phyloP scores from a whole-genome alignment of 768 basidiomycete species.

The Russula compacta region DNA sequence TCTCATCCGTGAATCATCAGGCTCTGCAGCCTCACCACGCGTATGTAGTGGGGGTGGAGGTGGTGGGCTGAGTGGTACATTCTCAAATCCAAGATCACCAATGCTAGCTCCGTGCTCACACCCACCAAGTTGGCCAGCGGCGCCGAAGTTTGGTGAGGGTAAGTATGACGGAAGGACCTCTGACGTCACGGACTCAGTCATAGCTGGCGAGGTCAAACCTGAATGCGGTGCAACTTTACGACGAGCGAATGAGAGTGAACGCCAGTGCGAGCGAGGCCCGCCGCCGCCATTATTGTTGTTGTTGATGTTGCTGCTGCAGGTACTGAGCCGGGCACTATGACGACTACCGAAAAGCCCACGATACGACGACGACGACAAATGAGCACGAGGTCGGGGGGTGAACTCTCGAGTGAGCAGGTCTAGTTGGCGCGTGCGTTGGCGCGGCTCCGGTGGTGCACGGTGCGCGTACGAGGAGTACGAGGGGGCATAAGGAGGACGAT shows the following conservation, averaged over 20 bases:
- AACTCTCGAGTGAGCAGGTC: neutral
- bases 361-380: neutral
- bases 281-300: neutral
- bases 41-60: slow-evolving; percentile 13
- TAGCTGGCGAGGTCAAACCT: neutral
- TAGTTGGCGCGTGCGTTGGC: slow-evolving; percentile 1
- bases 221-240: neutral
- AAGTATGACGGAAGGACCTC: slow-evolving; percentile 19
- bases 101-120: neutral
- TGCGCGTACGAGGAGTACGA: neutral
- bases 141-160: slow-evolving; percentile 13
- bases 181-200: slow-evolving; percentile 16
- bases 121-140: neutral
- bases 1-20: slow-evolving; percentile 5
- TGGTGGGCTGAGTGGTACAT: slow-evolving; percentile 17
- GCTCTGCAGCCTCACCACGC: slow-evolving; percentile 8
- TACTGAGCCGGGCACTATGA: neutral
- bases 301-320: neutral
- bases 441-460: neutral
- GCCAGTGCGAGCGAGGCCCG: slow-evolving; percentile 1
- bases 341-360: neutral
- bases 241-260: slow-evolving; percentile 5
- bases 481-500: neutral
- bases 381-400: neutral
- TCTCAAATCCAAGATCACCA: slow-evolving; percentile 5